These are phyloP conservation scores for Alternaria rosae DNA, from an alignment of 2,329 filamentous ascomycete species.

Conservation along the genomic window DNA sequence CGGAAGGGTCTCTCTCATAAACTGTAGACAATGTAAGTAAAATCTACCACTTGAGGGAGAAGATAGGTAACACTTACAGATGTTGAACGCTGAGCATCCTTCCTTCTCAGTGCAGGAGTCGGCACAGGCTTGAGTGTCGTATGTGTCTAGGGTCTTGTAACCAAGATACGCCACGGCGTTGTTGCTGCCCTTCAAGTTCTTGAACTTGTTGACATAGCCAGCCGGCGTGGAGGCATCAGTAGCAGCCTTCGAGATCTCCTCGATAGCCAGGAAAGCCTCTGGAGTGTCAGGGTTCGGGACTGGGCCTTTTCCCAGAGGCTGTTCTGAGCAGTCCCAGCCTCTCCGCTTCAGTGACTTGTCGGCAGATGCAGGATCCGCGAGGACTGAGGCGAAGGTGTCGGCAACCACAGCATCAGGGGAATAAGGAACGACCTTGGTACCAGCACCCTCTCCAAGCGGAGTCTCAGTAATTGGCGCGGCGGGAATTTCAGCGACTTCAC, in stretches of 20 bases:
- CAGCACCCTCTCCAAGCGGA: not conserved
- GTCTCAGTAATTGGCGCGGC: not conserved
- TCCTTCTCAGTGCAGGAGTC: not conserved
- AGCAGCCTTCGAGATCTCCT: not conserved
- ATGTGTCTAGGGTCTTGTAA: not conserved
- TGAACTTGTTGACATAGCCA: not conserved
- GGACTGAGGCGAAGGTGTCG: not conserved
- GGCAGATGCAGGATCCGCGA: not conserved
- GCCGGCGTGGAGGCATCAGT: not conserved
- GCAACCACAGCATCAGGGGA: not conserved
- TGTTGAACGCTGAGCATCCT: not conserved
- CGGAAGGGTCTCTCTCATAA: not conserved
- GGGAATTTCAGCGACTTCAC: not conserved
- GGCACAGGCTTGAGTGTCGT: not conserved
- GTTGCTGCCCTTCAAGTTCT: not conserved
- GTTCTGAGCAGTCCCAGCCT: constrained; percentile 1
- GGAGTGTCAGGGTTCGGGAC: not conserved
- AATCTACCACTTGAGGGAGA: not conserved
- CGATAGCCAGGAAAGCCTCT: not conserved
- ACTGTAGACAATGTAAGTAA: not conserved
- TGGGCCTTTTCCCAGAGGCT: not conserved
- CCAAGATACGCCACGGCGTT: not conserved
- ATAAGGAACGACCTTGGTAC: not conserved
- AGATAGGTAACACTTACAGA: not conserved
- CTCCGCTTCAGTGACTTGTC: not conserved